These are phyloP conservation scores for Rhodocollybia butyracea DNA, from an alignment of 768 basidiomycete species.

Conservation along the genomic window DNA sequence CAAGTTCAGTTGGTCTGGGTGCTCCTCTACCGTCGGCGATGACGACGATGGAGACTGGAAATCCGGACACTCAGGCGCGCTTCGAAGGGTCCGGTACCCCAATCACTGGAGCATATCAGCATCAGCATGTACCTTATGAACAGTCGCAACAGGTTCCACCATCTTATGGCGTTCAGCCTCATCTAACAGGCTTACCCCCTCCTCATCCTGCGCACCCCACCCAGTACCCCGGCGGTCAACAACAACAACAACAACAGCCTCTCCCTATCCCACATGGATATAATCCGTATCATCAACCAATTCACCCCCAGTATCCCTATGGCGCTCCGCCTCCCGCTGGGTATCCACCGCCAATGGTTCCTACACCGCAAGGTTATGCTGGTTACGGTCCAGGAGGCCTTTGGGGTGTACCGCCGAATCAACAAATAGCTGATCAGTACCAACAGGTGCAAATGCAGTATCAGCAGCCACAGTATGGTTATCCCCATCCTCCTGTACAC, in stretches of 20 bases:
- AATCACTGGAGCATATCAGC: background rate
- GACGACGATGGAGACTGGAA: background rate
- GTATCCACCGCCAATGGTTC: background rate
- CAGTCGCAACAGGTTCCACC: background rate
- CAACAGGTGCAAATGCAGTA: background rate
- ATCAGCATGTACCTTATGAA: background rate
- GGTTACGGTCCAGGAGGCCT: background rate
- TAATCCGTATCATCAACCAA: background rate
- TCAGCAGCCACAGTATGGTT: conserved; percentile 1
- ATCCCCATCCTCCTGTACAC: conserved; percentile 15
- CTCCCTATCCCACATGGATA: conserved; percentile 1
- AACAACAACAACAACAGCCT: conserved; percentile 6
- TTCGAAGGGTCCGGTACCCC: background rate
- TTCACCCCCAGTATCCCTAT: conserved; percentile 1
- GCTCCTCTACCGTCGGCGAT: no score
- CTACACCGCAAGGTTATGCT: background rate
- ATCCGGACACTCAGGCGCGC: background rate
- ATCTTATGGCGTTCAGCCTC: background rate
- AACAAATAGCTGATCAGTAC: background rate
- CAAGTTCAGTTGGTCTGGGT: no score
- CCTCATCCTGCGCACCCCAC: background rate
- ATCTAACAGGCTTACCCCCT: background rate
- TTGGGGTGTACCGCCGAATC: background rate
- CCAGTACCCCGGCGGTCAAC: conserved; percentile 5
- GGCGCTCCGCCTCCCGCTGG: background rate